Percentiles rank a stretch among this genome's conserved stretches.
Conservation (phyloP, 1,139 yeast genomes). For the Saccharomyces pastorianus region DNA sequence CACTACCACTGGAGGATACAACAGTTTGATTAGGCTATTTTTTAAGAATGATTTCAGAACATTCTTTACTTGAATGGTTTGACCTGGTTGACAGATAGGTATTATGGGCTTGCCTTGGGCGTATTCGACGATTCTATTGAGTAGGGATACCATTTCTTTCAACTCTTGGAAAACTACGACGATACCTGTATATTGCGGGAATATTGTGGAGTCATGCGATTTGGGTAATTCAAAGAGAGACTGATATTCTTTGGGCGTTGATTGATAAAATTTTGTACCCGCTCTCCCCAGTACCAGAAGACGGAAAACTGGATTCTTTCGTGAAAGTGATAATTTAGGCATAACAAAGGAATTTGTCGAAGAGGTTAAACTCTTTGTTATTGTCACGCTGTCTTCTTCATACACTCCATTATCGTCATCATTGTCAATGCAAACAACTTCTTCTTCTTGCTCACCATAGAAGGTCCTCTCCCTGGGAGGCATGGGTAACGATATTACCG, state of each 20-base stretch:
- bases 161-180: conserved; percentile 24
- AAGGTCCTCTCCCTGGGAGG: conserved; percentile 3
- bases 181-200: conserved; percentile 17
- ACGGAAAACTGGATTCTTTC: conserved; percentile 14
- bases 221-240: conserved; percentile 19
- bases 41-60: conserved; percentile 18
- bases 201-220: conserved; percentile 14
- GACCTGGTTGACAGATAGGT: conserved; percentile 24
- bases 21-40: conserved; percentile 15
- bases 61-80: conserved; percentile 22
- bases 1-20: conserved; percentile 22
- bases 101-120: conserved; percentile 19
- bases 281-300: conserved; percentile 24
- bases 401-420: conserved; percentile 6
- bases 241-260: conserved; percentile 20
- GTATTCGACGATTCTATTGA: conserved; percentile 20
- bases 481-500: conserved; percentile 4
- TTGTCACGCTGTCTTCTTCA: conserved; percentile 20
- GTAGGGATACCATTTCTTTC: conserved; percentile 19
- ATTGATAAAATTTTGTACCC: conserved; percentile 19
- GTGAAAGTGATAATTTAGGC: conserved; percentile 26
- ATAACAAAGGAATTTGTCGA: conserved; percentile 28
- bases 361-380: conserved; percentile 22
- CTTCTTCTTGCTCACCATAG: not conserved
- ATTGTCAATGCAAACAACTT: not conserved